Base-by-base conservation (phyloP, 2,329 filamentous ascomycete genomes). In the Periconia sp. region DNA sequence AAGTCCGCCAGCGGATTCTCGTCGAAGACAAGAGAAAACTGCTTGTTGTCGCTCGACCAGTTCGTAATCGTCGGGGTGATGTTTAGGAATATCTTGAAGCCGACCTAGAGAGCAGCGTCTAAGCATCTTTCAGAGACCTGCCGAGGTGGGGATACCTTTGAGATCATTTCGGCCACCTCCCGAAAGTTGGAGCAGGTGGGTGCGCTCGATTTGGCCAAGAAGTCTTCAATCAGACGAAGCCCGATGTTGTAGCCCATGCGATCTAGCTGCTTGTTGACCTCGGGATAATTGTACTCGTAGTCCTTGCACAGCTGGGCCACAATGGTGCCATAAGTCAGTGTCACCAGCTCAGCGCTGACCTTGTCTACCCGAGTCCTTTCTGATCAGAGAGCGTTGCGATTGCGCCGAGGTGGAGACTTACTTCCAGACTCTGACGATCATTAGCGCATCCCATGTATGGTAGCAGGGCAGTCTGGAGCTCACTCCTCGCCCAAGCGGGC, bases 221-320 rank as follows among this genome's bases (percentile, higher is more conserved):
- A 99, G 73, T 99, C 94, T 62, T 99, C 94, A 58, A 99, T 96
- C 55, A 99, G 75, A 25, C 94, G 88, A 65, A 97, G 79, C 19
- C 94, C 94, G 54, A 99, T 99, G 65, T 97, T 97, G 76, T 97
- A 96, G 41, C 94, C 94, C 94, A 99, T 99, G 75, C 92, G 95
- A 68, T 99, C 94, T 31, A 99, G 81, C 71, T 99, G 94, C 71
- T 92, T 91, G 76, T 99, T 99, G 68, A 99, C 92, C 70, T 97
- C 91, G 37, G 83, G 78, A 68, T 99, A 99, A 74, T 97, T 90
- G 61, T 84, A 86, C 60, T 96, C 91, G 69, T 92, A 96, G 76
- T 99, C 94, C 71, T 92, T 92, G 77, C 92, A 97, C 55, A 99
- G 79, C 71, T 97, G 92, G 43, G 91, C 89, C 43, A 99, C 94